These are phyloP conservation scores for Rhodotorula sp. DNA, from an alignment of 1,284 basidiomycete genomes.

Conservation along the genomic window DNA sequence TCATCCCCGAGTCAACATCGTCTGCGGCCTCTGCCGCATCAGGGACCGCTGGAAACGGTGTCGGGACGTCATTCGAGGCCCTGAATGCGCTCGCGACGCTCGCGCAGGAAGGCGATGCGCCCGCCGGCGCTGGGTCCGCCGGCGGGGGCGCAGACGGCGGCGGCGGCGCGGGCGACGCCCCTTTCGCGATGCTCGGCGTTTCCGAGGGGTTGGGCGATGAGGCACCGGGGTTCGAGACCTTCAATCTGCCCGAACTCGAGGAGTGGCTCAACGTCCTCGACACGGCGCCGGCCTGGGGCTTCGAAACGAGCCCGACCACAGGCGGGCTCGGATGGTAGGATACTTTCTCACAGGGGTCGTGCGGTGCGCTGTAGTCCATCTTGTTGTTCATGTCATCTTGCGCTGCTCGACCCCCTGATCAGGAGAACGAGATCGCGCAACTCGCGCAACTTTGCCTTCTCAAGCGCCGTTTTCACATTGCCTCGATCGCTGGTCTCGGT, in stretches of 20 bases:
- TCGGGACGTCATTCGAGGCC: neutral
- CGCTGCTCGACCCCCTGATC: too few relatives aligned
- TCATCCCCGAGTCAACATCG: neutral
- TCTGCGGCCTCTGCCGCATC: neutral
- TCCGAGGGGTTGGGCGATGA: neutral
- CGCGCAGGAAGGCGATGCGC: neutral
- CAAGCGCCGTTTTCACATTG: too few relatives aligned
- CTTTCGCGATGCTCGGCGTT: neutral
- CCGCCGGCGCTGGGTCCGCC: neutral
- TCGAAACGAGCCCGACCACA: neutral
- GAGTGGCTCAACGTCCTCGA: conserved; percentile 17
- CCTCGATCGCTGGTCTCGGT: too few relatives aligned
- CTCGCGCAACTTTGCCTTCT: too few relatives aligned
- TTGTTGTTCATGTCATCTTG: neutral
- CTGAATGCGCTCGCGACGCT: conserved; percentile 13
- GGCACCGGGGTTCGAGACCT: neutral
- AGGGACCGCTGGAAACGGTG: neutral
- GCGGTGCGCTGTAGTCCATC: neutral
- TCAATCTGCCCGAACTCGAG: conserved; percentile 13
- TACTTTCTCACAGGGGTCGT: too few relatives aligned
- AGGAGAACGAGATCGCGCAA: too few relatives aligned
- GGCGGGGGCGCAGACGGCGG: neutral
- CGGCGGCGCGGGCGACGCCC: neutral
- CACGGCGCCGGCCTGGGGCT: neutral
- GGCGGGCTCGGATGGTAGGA: neutral